A percentile compares a stretch with the other conserved stretches of the same genome.
Evolutionary conservation across 2,329 filamentous ascomycete species (phyloP).

Genomic region (Aspergillus sp.): DNA sequence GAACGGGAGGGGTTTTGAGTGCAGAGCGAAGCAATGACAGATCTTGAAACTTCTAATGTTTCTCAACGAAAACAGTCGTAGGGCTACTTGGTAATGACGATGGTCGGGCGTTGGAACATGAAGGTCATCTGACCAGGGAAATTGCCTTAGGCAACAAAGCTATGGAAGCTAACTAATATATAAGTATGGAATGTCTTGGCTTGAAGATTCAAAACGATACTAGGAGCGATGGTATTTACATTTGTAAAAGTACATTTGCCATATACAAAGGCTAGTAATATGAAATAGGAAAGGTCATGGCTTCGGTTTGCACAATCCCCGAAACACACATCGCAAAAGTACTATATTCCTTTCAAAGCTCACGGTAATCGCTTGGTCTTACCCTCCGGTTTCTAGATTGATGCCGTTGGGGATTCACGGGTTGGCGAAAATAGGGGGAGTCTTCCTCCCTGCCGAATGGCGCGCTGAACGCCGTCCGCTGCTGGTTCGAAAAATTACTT

Average conservation of each 20-base stretch:
- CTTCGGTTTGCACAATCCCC: not conserved
- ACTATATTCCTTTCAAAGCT: slow-evolving; percentile 55
- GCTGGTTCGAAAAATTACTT: slow-evolving; percentile 58
- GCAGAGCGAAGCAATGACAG: not conserved
- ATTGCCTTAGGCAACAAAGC: not conserved
- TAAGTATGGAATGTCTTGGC: too few species aligned
- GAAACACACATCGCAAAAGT: not conserved
- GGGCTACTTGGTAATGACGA: not conserved
- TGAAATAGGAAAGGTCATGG: not conserved
- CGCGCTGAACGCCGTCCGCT: slow-evolving; percentile 54
- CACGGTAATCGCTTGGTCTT: slow-evolving; percentile 86
- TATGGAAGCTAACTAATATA: too few species aligned
- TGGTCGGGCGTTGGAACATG: not conserved
- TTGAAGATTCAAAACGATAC: not conserved
- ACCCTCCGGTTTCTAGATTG: slow-evolving; percentile 77
- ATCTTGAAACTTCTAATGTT: not conserved
- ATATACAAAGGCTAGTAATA: not conserved
- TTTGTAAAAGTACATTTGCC: slow-evolving; percentile 1
- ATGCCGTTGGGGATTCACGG: slow-evolving; percentile 89
- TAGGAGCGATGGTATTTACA: slow-evolving; percentile 4
- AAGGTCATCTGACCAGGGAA: not conserved
- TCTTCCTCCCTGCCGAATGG: slow-evolving; percentile 68
- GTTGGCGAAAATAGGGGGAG: slow-evolving; percentile 91
- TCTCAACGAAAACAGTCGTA: not conserved
- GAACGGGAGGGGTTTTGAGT: not conserved